Base-by-base conservation (phyloP, 2,329 filamentous ascomycete species). In the Diplocarpon rosae region DNA sequence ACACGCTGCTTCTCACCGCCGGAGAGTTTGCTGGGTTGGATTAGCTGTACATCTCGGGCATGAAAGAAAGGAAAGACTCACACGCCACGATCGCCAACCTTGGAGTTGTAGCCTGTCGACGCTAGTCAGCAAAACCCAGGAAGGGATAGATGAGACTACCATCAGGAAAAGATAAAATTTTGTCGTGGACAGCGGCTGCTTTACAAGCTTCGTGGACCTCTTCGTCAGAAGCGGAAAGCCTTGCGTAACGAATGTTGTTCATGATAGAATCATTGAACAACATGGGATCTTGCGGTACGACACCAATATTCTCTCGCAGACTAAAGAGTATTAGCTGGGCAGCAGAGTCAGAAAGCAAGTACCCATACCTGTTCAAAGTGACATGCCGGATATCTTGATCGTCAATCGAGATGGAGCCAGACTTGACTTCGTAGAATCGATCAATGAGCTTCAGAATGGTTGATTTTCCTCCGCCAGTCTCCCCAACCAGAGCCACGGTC, bases 1-100 rank as follows among this genome's bases (percentile, higher is more conserved):
- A 93, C 72, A 5, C 87, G 76, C 60, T 93, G 86, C n/a, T 85
- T 76, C 60, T 94, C 86, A 1, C 87, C 87, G n/a, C 85, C 84
- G 11, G 83, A 88, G 0, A 94, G 67, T 60, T 85, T 87, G 80
- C 87, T n/a, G 80, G 55, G 85, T 85, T 1, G 75, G 73, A 65
- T 84, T 24, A 42, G 77, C 33, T 12, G 6, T 33, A 10, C 5
- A 6, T 24, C 17, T 12, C 30, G 30, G n/a, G n/a, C 3, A 12
- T 27, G n/a, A 2, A 16, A n/a, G 10, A 9, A n/a, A 6, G 20
- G 29, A 85, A 73, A 16, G 80, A 75, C 59, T 87, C 83, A 58
- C 53, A 60, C 55, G 46, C 59, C 58, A 37, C 53, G 48, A 46
- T 62, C 58, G 2, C 65, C 62, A 33, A 78, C 71, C 66, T 39